A percentile compares a stretch with the other conserved stretches of the same genome.
Conservation (phyloP, 768 basidiomycete genomes). For the Infundibulicybe gibba region DNA sequence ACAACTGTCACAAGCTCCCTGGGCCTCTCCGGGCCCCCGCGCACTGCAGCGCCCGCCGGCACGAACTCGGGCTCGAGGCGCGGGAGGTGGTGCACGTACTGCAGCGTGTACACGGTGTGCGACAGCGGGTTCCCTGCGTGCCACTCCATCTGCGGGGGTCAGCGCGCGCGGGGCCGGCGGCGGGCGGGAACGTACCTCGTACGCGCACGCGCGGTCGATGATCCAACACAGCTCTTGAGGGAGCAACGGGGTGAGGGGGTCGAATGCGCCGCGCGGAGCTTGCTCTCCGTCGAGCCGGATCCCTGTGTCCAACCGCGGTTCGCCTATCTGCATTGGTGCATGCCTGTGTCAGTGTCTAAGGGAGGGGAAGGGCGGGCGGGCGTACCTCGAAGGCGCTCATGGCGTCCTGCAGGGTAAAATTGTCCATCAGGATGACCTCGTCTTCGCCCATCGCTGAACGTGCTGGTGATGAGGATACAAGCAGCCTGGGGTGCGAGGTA, state of each 20-base stretch:
- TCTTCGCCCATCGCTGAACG: conserved; percentile 57
- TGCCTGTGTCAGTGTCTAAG: background rate
- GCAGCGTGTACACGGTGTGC: conserved; percentile 79
- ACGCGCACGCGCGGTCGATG: conserved; percentile 70
- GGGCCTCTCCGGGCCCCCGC: conserved; percentile 45
- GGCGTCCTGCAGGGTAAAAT: conserved; percentile 78
- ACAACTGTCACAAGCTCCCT: conserved; percentile 64
- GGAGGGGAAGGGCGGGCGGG: background rate
- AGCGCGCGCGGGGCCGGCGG: conserved; percentile 4
- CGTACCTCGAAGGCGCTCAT: conserved; percentile 90
- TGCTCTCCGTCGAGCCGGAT: conserved; percentile 41
- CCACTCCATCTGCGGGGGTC: conserved; percentile 71
- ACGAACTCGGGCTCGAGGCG: conserved; percentile 58
- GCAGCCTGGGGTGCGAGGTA: conserved; percentile 15
- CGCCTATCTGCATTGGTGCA: conserved; percentile 63
- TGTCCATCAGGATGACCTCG: conserved; percentile 61
- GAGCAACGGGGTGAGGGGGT: conserved; percentile 58
- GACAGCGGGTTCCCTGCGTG: conserved; percentile 82
- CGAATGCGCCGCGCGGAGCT: conserved; percentile 40
- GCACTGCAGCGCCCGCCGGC: conserved; percentile 14
- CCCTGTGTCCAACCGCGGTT: conserved; percentile 87
- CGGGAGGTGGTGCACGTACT: conserved; percentile 64
- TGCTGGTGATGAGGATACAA: background rate
- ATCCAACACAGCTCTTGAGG: conserved; percentile 89
- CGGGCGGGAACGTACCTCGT: conserved; percentile 53